Evolutionary conservation across 257 asterid genomes (phyloP), one percentile per base, ranked within the genome.

Genomic region (Solanum pinnatisectum): DNA sequence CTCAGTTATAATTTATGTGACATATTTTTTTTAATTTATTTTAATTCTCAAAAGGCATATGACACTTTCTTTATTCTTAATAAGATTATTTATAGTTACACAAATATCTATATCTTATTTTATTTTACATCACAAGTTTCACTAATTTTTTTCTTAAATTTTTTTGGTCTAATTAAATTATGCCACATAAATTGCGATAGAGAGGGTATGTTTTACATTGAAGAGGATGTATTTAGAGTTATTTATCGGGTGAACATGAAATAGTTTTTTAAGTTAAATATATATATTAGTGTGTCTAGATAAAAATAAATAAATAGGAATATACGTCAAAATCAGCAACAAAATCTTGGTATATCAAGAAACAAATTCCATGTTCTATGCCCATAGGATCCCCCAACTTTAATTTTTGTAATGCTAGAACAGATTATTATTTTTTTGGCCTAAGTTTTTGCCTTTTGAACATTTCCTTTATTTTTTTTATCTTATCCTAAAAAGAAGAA

Each of bases 201-300:
- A 1, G 12, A 0, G 0, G 0, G 15, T 33, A 37, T 5, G 0
- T 37, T 74, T 74, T 37, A 23, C 23, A n/a, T 23, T 76, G 5
- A 35, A 73, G 2, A 42, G 14, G 5, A 23, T 74, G 5, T 74
- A 36, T 36, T 35, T 20, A 4, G 5, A 74, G 20, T 23, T 74
- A 74, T 22, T 36, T 36, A 22, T 20, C 10, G 0, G 0, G 11
- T 30, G 6, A 14, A 68, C 10, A 5, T 65, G 18, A 65, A 0
- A 4, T 33, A 1, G 3, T 7, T 30, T 13, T 16, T 73, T 4
- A 10, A 18, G 15, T 35, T 20, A 22, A 36, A 20, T 36, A 73
- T 73, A 73, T 73, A 35, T 5, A 35, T 35, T 20, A 46, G 32
- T 76, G 83, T 76, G 56, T 23, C 11, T 37, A 23, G 22, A 37